Conservation (phyloP, 106 monocot species). For the Amphibolis antarctica region DNA sequence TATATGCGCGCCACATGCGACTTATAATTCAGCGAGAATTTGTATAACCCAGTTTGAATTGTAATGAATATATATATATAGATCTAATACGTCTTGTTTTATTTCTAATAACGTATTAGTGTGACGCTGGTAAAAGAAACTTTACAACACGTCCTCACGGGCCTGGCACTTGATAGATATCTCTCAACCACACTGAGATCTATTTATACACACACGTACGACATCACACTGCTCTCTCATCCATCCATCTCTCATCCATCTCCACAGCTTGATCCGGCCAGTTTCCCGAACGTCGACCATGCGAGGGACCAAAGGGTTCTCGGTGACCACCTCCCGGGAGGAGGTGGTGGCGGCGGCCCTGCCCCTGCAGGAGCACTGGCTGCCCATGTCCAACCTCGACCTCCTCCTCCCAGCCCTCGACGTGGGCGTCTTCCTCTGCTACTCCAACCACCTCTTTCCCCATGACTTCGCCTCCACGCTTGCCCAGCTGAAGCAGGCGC, state of each 20-base stretch:
- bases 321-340: slow-evolving; percentile 4
- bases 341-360: slow-evolving; percentile 38
- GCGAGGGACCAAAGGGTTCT: neutral
- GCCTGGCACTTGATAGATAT: too few species aligned
- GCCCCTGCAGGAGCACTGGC: slow-evolving; percentile 58
- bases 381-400: slow-evolving; percentile 63
- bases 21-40: too few species aligned
- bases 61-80: too few species aligned
- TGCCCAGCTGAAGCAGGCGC: slow-evolving; percentile 32
- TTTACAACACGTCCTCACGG: too few species aligned
- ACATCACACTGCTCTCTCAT: neutral
- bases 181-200: too few species aligned
- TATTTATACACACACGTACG: neutral
- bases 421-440: slow-evolving; percentile 69
- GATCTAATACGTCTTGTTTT: too few species aligned
- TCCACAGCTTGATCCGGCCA: neutral
- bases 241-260: too few species aligned
- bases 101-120: too few species aligned
- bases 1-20: too few species aligned
- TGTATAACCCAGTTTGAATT: too few species aligned
- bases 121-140: too few species aligned
- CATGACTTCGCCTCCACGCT: slow-evolving; percentile 8
- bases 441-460: slow-evolving; percentile 7
- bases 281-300: too few species aligned
- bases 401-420: slow-evolving; percentile 61